These are phyloP conservation scores for Shiraia sp. DNA, from an alignment of 2,329 filamentous ascomycete genomes.

Conservation along the genomic window DNA sequence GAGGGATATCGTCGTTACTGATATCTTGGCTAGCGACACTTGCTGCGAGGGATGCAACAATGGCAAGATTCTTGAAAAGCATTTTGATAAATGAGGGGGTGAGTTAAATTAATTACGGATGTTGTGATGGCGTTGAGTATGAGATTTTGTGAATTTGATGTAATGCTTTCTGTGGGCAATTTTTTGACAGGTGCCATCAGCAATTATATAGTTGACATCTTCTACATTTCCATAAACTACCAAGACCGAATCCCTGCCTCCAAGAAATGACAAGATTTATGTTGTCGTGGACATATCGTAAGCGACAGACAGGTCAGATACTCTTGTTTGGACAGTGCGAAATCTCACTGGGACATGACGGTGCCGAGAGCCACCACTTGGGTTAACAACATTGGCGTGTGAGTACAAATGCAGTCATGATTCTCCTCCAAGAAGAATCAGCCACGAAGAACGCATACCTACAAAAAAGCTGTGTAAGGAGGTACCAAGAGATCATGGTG, in stretches of 20 bases:
- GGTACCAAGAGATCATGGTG: too few relatives aligned
- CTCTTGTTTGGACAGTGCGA: not conserved
- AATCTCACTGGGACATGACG: not conserved
- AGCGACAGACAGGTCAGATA: not conserved
- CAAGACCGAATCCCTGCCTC: not conserved
- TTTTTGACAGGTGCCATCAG: not conserved
- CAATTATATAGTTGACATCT: not conserved
- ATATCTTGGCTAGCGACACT: constrained; percentile 32
- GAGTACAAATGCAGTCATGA: too few relatives aligned
- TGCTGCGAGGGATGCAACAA: constrained; percentile 29
- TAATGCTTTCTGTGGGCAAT: not conserved
- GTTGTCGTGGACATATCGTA: not conserved
- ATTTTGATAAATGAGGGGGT: constrained; percentile 11
- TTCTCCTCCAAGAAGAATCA: too few relatives aligned
- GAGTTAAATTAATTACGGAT: not conserved
- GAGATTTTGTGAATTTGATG: not conserved
- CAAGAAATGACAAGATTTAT: constrained; percentile 1
- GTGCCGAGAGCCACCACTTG: not conserved
- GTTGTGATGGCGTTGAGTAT: not conserved
- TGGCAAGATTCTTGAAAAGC: constrained; percentile 24
- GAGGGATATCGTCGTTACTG: constrained; percentile 34
- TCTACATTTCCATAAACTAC: not conserved
- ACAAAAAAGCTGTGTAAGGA: too few relatives aligned
- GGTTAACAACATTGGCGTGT: constrained; percentile 1
- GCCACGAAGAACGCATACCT: too few relatives aligned